Evolutionary conservation across 805 yeast genomes (phyloP), one percentile per base, ranked within the genome.

Genomic region (Teunomyces gatunensis): DNA sequence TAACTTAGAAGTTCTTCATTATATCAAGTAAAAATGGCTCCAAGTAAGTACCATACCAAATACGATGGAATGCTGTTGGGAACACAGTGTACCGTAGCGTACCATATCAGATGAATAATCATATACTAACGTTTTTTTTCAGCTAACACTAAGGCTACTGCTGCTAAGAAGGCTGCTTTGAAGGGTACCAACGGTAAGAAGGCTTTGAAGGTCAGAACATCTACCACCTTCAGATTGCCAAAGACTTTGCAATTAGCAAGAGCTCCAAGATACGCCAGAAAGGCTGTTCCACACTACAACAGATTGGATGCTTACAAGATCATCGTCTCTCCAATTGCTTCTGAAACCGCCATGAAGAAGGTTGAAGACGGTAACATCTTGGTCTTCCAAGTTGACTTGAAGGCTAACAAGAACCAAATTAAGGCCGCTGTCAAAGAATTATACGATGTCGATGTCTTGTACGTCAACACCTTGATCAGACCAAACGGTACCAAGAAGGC

Each of bases 401-500:
- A 89, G 81, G 82, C 99, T 73, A 94, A 94, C 97, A 94, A 94
- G 85, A 77, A 86, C 81, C 98, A 92, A 82, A 94, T 94, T 83
- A 92, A 91, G 85, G 80, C 84, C 69, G 99, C 99, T 62, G 96
- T 94, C 69, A 92, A 94, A 85, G 96, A 90, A 80, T 84, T 94
- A 73, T 94, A 92, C 85, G 91, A 88, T 72, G 98, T 92, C 69
- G 98, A 94, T 63, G 94, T 87, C 64, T 80, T 77, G 69, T 81
- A 88, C 78, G 90, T 94, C 73, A 91, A 94, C 92, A 94, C 99
- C 65, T 83, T 94, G 76, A 80, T 94, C 71, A 89, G 96, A 82
- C 97, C 99, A 75, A 91, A 94, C 79, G 99, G 99, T 78, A 87
- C 97, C 82, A 94, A 94, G 89, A 94, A 94, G 86, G 99, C 99